Conservation (phyloP, 2,329 filamentous ascomycete species). For the Nakataea oryzae region DNA sequence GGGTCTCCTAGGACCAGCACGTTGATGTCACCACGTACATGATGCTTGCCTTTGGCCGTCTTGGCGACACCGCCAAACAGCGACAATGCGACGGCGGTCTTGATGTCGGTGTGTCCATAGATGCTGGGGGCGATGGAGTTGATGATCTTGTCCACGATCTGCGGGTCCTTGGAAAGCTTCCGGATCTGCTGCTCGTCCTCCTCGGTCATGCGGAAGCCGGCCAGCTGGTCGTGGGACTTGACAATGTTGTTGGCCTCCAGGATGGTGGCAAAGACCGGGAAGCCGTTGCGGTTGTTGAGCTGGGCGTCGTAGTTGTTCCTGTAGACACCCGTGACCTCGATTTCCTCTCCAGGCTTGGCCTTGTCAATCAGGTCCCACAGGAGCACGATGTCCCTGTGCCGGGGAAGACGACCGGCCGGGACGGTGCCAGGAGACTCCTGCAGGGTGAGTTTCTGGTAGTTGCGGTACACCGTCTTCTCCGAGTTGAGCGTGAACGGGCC, state of each 20-base stretch:
- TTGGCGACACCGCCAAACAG: constrained; percentile 94
- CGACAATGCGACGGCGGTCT: constrained; percentile 89
- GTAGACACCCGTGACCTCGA: constrained; percentile 94
- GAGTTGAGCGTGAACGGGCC: constrained; percentile 94
- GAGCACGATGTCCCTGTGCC: constrained; percentile 87
- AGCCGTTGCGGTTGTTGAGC: constrained; percentile 96
- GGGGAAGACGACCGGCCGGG: constrained; percentile 85
- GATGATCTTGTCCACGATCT: constrained; percentile 87
- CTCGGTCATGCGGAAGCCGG: constrained; percentile 89
- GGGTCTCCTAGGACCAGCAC: constrained; percentile 92
- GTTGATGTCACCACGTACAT: constrained; percentile 95
- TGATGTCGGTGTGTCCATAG: constrained; percentile 93
- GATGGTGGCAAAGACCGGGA: constrained; percentile 96
- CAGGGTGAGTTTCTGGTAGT: constrained; percentile 95
- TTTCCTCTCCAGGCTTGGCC: constrained; percentile 94
- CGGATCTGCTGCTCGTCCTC: constrained; percentile 90
- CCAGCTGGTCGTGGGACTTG: constrained; percentile 94
- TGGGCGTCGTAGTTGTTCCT: constrained; percentile 97
- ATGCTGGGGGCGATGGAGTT: constrained; percentile 93
- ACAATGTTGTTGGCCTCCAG: constrained; percentile 95
- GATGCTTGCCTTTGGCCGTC: constrained; percentile 75
- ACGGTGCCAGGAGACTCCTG: constrained; percentile 97
- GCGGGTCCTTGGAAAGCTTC: constrained; percentile 75
- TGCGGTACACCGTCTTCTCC: constrained; percentile 95
- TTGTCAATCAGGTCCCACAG: constrained; percentile 95